Conservation (phyloP, 495 filamentous ascomycete genomes). For the Parmelia sp. region DNA sequence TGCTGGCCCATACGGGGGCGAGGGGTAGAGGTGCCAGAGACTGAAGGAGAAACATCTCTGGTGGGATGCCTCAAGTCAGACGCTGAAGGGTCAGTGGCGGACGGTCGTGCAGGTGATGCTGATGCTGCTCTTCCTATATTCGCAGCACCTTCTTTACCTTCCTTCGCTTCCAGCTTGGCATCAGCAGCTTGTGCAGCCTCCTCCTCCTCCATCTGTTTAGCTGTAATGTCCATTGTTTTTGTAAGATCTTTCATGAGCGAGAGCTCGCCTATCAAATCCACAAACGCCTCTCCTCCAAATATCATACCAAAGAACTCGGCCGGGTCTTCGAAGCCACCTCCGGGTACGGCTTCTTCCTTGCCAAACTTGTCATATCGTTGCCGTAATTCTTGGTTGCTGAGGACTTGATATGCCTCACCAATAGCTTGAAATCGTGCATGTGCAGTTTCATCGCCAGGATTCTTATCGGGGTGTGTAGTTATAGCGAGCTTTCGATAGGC, state of each 20-base stretch:
- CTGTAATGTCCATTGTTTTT: constrained; percentile 84
- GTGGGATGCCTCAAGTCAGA: constrained; percentile 24
- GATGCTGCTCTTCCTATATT: constrained; percentile 25
- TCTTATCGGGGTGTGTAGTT: constrained; percentile 84
- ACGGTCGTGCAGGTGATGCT: constrained; percentile 19
- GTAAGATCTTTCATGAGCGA: constrained; percentile 88
- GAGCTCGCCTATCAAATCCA: constrained; percentile 86
- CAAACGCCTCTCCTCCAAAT: constrained; percentile 94
- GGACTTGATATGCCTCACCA: constrained; percentile 96
- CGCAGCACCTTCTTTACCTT: constrained; percentile 25
- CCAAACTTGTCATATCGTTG: constrained; percentile 93
- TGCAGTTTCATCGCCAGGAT: constrained; percentile 92
- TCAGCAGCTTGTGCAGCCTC: constrained; percentile 49
- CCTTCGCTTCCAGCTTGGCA: constrained; percentile 42
- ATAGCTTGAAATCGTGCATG: constrained; percentile 92
- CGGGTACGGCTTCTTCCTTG: constrained; percentile 83
- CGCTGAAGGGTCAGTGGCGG: constrained; percentile 28
- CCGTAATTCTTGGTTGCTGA: constrained; percentile 78
- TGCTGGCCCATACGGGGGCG: constrained; percentile 63
- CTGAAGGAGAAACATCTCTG: constrained; percentile 13
- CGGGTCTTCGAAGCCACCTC: constrained; percentile 89
- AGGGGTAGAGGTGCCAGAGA: constrained; percentile 60
- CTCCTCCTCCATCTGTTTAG: constrained; percentile 59
- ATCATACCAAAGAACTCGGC: constrained; percentile 98
- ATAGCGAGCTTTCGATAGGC: constrained; percentile 97